These are phyloP conservation scores for Ajuga reptans DNA, from an alignment of 305 asterid genomes.

Conservation along the genomic window DNA sequence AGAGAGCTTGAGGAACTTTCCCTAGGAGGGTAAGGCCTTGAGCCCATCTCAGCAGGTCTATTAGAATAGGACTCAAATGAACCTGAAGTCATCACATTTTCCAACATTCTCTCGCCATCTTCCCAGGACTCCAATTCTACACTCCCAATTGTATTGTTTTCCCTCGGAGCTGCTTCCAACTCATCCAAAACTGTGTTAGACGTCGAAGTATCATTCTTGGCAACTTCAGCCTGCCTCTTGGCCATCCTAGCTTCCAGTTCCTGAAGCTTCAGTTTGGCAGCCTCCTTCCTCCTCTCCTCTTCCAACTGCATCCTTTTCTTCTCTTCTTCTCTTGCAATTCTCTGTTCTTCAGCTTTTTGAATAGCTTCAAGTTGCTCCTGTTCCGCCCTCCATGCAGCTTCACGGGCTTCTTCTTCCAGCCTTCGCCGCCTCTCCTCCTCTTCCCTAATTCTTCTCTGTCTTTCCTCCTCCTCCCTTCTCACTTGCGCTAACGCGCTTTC, in stretches of 20 bases:
- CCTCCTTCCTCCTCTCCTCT: conserved; percentile 93
- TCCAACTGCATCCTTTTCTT: conserved; percentile 56
- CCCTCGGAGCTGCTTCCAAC: conserved; percentile 36
- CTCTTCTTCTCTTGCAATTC: conserved; percentile 81
- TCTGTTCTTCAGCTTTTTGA: conserved; percentile 68
- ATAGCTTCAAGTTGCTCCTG: conserved; percentile 72
- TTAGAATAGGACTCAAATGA: conserved; percentile 46
- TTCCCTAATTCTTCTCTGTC: conserved; percentile 64
- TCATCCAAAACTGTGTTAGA: conserved; percentile 37
- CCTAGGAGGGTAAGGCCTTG: conserved; percentile 45
- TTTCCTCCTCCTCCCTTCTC: conserved; percentile 81
- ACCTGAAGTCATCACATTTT: conserved; percentile 46
- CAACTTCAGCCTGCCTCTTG: conserved; percentile 47
- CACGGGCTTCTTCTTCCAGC: conserved; percentile 85
- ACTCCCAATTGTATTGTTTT: conserved; percentile 34
- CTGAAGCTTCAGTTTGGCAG: conserved; percentile 79
- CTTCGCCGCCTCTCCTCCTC: conserved; percentile 63
- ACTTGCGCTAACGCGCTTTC: conserved; percentile 83
- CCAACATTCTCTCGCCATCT: conserved; percentile 78
- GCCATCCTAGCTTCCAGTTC: conserved; percentile 96
- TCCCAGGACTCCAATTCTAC: conserved; percentile 73
- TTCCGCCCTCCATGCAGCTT: conserved; percentile 91
- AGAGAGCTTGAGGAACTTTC: conserved; percentile 48
- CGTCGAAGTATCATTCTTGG: conserved; percentile 33
- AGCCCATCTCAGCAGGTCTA: conserved; percentile 52